Evolutionary conservation across 1,284 basidiomycete genomes (phyloP).

Genomic region (Irpex sp.): DNA sequence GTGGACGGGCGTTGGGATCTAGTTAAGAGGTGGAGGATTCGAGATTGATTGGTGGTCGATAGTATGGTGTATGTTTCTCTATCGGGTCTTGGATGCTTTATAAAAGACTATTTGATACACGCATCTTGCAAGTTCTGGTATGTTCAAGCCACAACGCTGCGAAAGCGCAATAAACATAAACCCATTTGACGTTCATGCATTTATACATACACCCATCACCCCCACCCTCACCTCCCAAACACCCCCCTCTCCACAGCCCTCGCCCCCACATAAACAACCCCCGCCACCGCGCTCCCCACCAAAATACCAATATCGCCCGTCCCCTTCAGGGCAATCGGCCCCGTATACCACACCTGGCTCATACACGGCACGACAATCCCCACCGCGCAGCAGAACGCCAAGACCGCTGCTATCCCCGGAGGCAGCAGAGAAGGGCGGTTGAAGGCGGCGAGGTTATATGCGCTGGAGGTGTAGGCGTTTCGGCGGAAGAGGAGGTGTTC

Average conservation of each 20-base stretch:
- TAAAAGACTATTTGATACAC: too few relatives aligned
- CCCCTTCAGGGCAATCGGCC: slow-evolving; percentile 41
- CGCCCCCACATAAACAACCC: slow-evolving; percentile 35
- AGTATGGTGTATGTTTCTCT: not conserved
- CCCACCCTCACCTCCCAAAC: slow-evolving; percentile 1
- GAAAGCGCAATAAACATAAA: not conserved
- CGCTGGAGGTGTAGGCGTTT: slow-evolving; percentile 23
- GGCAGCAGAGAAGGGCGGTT: slow-evolving; percentile 37
- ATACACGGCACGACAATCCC: slow-evolving; percentile 57
- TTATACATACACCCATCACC: not conserved
- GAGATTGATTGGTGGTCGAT: not conserved
- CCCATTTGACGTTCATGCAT: not conserved
- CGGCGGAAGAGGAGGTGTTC: slow-evolving; percentile 59
- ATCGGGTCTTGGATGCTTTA: not conserved
- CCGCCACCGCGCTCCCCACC: slow-evolving; percentile 41
- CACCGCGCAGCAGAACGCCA: slow-evolving; percentile 44
- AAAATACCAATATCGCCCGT: slow-evolving; percentile 58
- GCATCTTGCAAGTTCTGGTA: too few relatives aligned
- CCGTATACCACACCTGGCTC: slow-evolving; percentile 57
- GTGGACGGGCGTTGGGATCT: slow-evolving; percentile 36
- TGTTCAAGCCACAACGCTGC: too few relatives aligned
- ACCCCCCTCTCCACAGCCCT: slow-evolving; percentile 34
- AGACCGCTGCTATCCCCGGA: slow-evolving; percentile 44
- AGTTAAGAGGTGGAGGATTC: not conserved
- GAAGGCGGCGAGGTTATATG: slow-evolving; percentile 38